phyloP scores from a whole-genome alignment of 202 grass and related monocot genomes.

The Cymbopogon flexuosus region DNA sequence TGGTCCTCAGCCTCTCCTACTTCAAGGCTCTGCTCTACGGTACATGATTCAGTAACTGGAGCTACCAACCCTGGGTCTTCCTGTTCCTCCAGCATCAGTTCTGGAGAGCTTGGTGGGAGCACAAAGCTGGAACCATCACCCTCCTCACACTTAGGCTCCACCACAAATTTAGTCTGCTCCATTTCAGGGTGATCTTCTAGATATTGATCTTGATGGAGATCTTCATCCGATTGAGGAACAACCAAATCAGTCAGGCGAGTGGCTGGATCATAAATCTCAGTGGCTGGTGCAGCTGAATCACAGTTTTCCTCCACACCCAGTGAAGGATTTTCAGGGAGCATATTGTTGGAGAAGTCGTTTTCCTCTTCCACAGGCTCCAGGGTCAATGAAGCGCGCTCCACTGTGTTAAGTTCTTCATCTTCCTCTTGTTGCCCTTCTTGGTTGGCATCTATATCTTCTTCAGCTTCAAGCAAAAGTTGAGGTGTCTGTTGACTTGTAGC shows the following conservation, averaged over 20 bases:
- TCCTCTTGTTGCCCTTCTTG: slow-evolving; percentile 32
- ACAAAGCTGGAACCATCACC: slow-evolving; percentile 4
- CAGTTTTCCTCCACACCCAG: slow-evolving; percentile 25
- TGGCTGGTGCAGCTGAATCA: neutral
- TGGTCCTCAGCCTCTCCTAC: slow-evolving; percentile 16
- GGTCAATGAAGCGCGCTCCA: slow-evolving; percentile 22
- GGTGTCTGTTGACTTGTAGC: neutral
- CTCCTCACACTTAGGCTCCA: slow-evolving; percentile 33
- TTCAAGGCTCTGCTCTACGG: neutral
- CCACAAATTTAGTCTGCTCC: slow-evolving; percentile 18
- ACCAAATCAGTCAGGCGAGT: slow-evolving; percentile 8
- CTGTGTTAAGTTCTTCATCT: slow-evolving; percentile 28
- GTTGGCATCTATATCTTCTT: slow-evolving; percentile 23
- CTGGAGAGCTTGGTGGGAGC: neutral
- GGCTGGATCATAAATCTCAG: slow-evolving; percentile 15
- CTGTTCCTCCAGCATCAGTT: neutral
- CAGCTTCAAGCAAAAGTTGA: slow-evolving; percentile 15
- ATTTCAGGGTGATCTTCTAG: slow-evolving; percentile 24
- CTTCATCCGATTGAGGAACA: slow-evolving; percentile 15
- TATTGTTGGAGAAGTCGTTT: slow-evolving; percentile 23
- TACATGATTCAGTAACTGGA: slow-evolving; percentile 14
- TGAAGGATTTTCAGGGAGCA: slow-evolving; percentile 5
- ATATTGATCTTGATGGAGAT: slow-evolving; percentile 34
- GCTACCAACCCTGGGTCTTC: neutral
- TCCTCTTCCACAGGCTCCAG: slow-evolving; percentile 26